Conservation (phyloP, 345 rosid species). For the Arabis alpina region DNA sequence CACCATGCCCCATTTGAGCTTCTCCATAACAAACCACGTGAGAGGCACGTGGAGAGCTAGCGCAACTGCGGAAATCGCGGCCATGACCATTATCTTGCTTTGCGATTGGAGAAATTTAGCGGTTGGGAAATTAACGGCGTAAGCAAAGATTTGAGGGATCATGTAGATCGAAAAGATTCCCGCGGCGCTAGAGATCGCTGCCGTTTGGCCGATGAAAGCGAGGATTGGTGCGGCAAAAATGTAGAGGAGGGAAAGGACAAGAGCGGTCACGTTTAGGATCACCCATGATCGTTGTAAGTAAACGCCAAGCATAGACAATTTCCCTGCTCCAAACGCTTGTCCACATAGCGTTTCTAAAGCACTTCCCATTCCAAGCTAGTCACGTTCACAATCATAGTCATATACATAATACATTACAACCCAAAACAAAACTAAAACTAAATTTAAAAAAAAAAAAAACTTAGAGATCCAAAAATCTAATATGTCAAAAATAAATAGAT, state of each 20-base stretch:
- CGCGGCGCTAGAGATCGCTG: conserved; percentile 65
- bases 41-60: conserved; percentile 60
- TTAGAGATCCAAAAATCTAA: neutral
- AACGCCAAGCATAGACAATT: conserved; percentile 81
- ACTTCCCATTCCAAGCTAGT: conserved; percentile 96
- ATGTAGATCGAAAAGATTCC: conserved; percentile 74
- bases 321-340: conserved; percentile 89
- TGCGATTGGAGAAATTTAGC: conserved; percentile 87
- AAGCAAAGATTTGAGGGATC: conserved; percentile 89
- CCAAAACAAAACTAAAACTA: neutral
- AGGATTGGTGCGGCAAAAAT: conserved; percentile 64
- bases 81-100: conserved; percentile 92
- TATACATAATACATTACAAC: neutral
- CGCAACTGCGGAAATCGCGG: conserved; percentile 59
- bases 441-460: too few species aligned
- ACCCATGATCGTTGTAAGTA: conserved; percentile 96
- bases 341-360: conserved; percentile 95
- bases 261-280: conserved; percentile 65
- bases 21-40: conserved; percentile 72
- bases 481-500: neutral
- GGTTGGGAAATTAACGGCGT: conserved; percentile 75
- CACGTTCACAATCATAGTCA: neutral
- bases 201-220: conserved; percentile 68
- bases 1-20: conserved; percentile 68
- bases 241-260: conserved; percentile 58